Evolutionary conservation across 192 early-diverging fungal species (phyloP), one percentile per base, ranked within the genome.

Genomic region (Podila epicladia): DNA sequence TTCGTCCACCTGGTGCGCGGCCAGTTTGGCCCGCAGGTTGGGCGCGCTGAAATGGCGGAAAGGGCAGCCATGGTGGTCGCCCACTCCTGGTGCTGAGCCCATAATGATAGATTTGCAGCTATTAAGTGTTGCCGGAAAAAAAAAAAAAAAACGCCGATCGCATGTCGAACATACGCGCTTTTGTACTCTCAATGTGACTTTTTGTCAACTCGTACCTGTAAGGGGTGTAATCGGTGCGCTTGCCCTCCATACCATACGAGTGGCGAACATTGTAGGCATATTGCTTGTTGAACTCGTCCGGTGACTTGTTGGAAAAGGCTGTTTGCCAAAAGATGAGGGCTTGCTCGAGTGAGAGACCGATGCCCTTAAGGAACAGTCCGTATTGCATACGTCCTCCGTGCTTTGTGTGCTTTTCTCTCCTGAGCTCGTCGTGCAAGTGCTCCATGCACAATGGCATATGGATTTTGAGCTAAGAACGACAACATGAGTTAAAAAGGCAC

Each of bases 181-280:
- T 33, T 33, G 33, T 3, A 5, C 33, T 33, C 5, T 41, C 38
- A 41, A 13, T 41, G 11, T 7, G 7, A 41, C 2, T 41, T 6
- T 45, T 45, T 45, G 38, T 33, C 33, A 33, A 33, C 38, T 41
- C 38, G 62, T 88, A 91, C 89, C 84, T 88, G 68, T 91, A 96
- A 19, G 95, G 90, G 35, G 83, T 83, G 75, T 95, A 96, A 84
- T 95, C 85, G 22, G 85, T 84, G 15, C 98, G 92, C 51, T 91
- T 93, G 55, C 98, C 98, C 79, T 99, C 98, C 72, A 92, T 74
- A 66, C 98, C 98, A 80, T 99, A 99, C 85, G 95, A 96, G 88
- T 97, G 95, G 38, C 97, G 90, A 53, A 99, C 89, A 82, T 97
- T 97, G 84, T 99, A 99, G 5, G 96, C 89, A 64, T 99, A 96